Evolutionary conservation across 2,329 filamentous ascomycete genomes (phyloP), one percentile per base, ranked within the genome.

Genomic region (Fonsecaea pedrosoi): DNA sequence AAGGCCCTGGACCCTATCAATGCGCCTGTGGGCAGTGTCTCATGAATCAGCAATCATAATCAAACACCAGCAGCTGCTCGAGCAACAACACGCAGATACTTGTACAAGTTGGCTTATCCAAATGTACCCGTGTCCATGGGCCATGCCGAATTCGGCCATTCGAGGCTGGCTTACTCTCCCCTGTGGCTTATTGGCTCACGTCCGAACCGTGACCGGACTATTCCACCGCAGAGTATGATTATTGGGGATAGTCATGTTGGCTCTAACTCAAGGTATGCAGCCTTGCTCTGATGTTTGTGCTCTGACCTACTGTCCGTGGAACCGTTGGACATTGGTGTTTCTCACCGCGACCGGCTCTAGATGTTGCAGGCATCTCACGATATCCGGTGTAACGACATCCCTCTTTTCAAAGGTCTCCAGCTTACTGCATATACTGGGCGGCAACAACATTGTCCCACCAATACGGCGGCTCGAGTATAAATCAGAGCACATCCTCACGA

Each of bases 81-180:
- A 50, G 6, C 45, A 30, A 50, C 45, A 30, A 25, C 45, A 30
- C 4, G 18, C 7, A 18, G 21, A 30, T 25, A 50, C 18, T 30
- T 30, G 30, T 30, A 30, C 30, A 30, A 50, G 9, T 10, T 50
- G 21, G 45, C 45, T 10, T 50, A 50, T 50, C 45, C 4, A 50
- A 4, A 12, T 5, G 10, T 30, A 18, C 25, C 25, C 45, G 3
- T 25, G 18, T 50, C 9, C 21, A 30, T 18, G 45, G 45, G 25
- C 18, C 8, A 18, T 9, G n/a, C 25, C 25, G 45, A 15, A 13
- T 37, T 60, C 40, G 30, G 42, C 42, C 57, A 42, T 21, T 53
- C 2, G 9, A 35, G 30, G 25, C 34, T 60, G 57, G 57, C 57
- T 60, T 48, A 42, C 59, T 40, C 59, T 9, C 25, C 18, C 4